phyloP scores from a whole-genome alignment of 352 stramenopile species.

The Phytopythium boreale region DNA sequence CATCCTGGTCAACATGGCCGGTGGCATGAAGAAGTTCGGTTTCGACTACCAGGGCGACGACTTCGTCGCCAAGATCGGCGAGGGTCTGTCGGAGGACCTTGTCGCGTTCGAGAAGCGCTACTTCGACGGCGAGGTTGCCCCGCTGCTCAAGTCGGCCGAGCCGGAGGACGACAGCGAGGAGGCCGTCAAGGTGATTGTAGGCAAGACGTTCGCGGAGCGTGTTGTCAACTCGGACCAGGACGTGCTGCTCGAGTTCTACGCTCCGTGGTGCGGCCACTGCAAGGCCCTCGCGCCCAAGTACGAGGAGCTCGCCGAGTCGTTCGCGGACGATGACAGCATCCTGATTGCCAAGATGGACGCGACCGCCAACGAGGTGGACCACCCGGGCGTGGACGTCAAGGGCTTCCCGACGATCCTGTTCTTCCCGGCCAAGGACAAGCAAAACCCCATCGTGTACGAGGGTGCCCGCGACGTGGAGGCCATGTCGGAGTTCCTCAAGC shows the following conservation, averaged over 20 bases:
- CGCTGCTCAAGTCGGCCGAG: conserved; percentile 93
- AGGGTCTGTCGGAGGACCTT: conserved; percentile 47
- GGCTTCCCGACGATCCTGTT: conserved; percentile 96
- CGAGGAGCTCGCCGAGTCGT: conserved; percentile 88
- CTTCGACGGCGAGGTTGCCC: conserved; percentile 82
- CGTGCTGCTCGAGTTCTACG: conserved; percentile 90
- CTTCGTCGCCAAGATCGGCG: conserved; percentile 65
- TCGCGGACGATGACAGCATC: conserved; percentile 88
- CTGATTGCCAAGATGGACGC: conserved; percentile 96
- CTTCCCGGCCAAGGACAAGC: conserved; percentile 90
- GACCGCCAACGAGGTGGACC: conserved; percentile 94
- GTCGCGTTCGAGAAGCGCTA: conserved; percentile 78
- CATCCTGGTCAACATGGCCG: conserved; percentile 90
- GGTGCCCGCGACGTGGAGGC: conserved; percentile 78
- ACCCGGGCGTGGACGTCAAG: conserved; percentile 84
- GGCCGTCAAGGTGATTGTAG: conserved; percentile 91
- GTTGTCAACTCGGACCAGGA: conserved; percentile 89
- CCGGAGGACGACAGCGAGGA: conserved; percentile 84
- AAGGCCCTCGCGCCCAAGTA: conserved; percentile 90
- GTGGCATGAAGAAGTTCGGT: conserved; percentile 92
- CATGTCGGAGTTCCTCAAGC: conserved; percentile 86
- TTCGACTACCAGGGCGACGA: conserved; percentile 76
- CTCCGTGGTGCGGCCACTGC: conserved; percentile 88
- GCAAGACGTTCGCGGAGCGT: conserved; percentile 90
- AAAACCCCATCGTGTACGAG: conserved; percentile 84